Evolutionary conservation across 345 rosid species (phyloP), one percentile per base, ranked within the genome.

Genomic region (Iberis pinnata): DNA sequence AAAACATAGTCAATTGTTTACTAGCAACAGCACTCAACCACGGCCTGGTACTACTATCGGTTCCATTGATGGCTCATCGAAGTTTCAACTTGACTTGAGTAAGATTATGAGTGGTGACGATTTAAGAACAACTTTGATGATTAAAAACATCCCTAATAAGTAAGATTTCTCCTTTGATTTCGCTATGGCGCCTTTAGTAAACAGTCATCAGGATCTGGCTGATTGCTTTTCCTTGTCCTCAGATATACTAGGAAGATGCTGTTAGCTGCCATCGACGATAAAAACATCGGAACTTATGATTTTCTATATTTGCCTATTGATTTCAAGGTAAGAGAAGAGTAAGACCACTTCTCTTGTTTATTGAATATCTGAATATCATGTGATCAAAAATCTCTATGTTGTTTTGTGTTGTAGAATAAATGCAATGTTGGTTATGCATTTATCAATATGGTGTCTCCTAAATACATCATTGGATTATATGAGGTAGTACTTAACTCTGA

Each of bases 121-220:
- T 64, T 52, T 42, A 41, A 70, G 98, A 56, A 92, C 96, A 35
- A 92, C 98, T 3, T 81, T 92, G 70, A 88, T 92, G 98, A 80
- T 92, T 67, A 92, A 88, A 73, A 92, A 92, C 57, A 88, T 92
- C 68, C 98, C 98, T 43, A 90, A 90, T 77, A 90, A 90, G 96
- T 87, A 82, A 36, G 80, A 57, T 52, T 15, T 51, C 29, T 51
- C 45, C 22, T 45, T 40, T 53, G 17, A 51, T 26, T 26, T 26
- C 29, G 29, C 36, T 35, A n/a, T n/a, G n/a, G n/a, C n/a, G n/a
- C n/a, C n/a, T n/a, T n/a, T n/a, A n/a, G n/a, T n/a, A n/a, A n/a
- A n/a, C n/a, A n/a, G n/a, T n/a, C n/a, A n/a, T n/a, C n/a, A n/a
- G n/a, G n/a, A n/a, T n/a, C n/a, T n/a, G n/a, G n/a, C n/a, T n/a